phyloP scores from a whole-genome alignment of 2,329 filamentous ascomycete species.

The Nigrograna mackinnonii region DNA sequence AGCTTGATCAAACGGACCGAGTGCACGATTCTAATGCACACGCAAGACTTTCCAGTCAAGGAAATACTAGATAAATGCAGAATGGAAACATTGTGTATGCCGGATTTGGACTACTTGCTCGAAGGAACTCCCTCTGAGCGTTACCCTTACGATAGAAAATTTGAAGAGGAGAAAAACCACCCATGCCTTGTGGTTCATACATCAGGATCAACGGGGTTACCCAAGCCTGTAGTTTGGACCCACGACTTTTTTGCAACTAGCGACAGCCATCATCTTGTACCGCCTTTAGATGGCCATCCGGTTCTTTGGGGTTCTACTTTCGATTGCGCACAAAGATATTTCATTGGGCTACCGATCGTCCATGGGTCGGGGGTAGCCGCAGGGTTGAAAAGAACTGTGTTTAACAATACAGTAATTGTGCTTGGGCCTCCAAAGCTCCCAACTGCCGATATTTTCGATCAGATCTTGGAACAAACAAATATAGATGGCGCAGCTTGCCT shows the following conservation, averaged over 20 bases:
- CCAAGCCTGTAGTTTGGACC: slow-evolving; percentile 40
- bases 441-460: slow-evolving; percentile 15
- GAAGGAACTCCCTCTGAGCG: slow-evolving; percentile 11
- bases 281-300: slow-evolving; percentile 19
- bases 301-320: slow-evolving; percentile 16
- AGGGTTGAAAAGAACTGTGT: slow-evolving; percentile 15
- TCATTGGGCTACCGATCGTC: slow-evolving; percentile 20
- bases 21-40: slow-evolving; percentile 28
- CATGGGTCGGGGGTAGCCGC: slow-evolving; percentile 21
- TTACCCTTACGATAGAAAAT: slow-evolving; percentile 27
- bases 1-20: slow-evolving; percentile 27
- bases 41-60: slow-evolving; percentile 22
- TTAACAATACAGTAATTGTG: slow-evolving; percentile 19
- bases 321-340: slow-evolving; percentile 14
- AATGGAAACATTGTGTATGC: slow-evolving; percentile 26
- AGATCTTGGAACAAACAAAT: slow-evolving; percentile 19
- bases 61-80: slow-evolving; percentile 24
- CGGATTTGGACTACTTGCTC: slow-evolving; percentile 27
- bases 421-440: slow-evolving; percentile 20
- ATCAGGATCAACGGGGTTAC: slow-evolving; percentile 41
- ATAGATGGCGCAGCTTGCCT: slow-evolving; percentile 21
- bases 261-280: slow-evolving; percentile 21
- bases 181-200: slow-evolving; percentile 40
- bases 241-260: slow-evolving; percentile 18
- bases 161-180: slow-evolving; percentile 34